Evolutionary conservation across 2,329 filamentous ascomycete species (phyloP).

Genomic region (Calonectria ilicicola): DNA sequence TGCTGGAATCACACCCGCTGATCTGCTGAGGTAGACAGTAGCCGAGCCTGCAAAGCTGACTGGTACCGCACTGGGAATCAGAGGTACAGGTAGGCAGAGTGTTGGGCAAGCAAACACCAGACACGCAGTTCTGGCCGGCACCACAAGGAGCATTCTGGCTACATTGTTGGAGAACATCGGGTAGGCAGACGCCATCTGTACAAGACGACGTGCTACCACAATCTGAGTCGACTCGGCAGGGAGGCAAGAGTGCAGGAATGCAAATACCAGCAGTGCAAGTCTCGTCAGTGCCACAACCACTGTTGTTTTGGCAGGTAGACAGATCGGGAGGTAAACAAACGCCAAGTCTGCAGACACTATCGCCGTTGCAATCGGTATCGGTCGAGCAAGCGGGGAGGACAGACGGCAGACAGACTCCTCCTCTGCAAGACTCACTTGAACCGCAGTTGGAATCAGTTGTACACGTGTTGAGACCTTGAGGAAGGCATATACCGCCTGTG

Average conservation of each 20-base stretch:
- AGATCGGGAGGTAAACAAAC: conserved; percentile 4
- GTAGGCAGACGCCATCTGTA: conserved; percentile 6
- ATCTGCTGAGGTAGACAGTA: conserved; percentile 11
- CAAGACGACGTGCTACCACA: background rate
- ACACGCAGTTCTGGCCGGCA: background rate
- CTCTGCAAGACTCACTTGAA: background rate
- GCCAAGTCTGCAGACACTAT: conserved; percentile 8
- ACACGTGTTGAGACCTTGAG: background rate
- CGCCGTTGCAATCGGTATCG: conserved; percentile 9
- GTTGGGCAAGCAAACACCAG: conserved; percentile 12
- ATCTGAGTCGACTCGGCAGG: background rate
- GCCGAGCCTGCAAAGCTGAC: conserved; percentile 20
- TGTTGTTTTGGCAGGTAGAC: background rate
- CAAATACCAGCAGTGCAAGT: conserved; percentile 13
- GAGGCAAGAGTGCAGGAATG: background rate
- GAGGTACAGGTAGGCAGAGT: background rate
- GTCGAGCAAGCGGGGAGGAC: conserved; percentile 6
- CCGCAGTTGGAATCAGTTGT: background rate
- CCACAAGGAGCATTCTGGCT: background rate
- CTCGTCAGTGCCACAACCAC: background rate
- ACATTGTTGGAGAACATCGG: background rate
- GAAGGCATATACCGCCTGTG: conserved; percentile 4
- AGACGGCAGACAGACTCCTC: conserved; percentile 4
- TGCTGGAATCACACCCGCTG: background rate
- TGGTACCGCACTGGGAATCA: conserved; percentile 8